Conservation (phyloP, 768 basidiomycete species). For the Russula olivacea region DNA sequence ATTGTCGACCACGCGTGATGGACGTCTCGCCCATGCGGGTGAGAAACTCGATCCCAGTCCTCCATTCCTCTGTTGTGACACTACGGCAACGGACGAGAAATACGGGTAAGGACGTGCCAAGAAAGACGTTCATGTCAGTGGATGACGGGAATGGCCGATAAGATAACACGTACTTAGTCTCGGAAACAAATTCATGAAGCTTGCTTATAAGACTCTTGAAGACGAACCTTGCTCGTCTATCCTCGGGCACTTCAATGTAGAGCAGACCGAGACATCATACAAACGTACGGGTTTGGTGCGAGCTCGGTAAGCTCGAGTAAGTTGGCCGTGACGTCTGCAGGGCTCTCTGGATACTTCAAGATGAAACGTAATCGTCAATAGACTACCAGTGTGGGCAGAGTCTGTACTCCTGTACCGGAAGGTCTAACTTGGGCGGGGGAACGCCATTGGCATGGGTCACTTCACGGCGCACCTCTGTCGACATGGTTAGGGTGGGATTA, state of each 20-base stretch:
- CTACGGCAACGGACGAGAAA: not conserved
- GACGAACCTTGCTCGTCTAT: conserved; percentile 43
- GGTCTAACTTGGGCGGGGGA: conserved; percentile 33
- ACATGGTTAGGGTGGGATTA: not conserved
- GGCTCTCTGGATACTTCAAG: conserved; percentile 41
- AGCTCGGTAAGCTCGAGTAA: conserved; percentile 37
- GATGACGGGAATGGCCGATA: conserved; percentile 34
- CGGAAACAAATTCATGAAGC: conserved; percentile 60
- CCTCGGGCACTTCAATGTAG: not conserved
- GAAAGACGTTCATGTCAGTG: not conserved
- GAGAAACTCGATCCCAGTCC: not conserved
- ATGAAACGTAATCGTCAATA: not conserved
- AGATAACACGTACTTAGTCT: conserved; percentile 45
- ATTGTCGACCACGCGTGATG: not conserved
- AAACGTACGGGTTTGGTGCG: conserved; percentile 37
- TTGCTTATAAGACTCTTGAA: not conserved
- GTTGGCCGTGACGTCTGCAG: conserved; percentile 49
- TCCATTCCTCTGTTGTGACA: not conserved
- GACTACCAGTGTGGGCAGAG: not conserved
- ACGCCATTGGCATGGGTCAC: conserved; percentile 36
- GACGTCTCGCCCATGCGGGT: not conserved
- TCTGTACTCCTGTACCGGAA: conserved; percentile 35
- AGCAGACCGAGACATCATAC: not conserved
- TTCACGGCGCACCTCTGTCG: not conserved
- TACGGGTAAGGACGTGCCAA: not conserved